Conservation (phyloP, 2,329 filamentous ascomycete species). For the Graphiopsis chlorocephala region DNA sequence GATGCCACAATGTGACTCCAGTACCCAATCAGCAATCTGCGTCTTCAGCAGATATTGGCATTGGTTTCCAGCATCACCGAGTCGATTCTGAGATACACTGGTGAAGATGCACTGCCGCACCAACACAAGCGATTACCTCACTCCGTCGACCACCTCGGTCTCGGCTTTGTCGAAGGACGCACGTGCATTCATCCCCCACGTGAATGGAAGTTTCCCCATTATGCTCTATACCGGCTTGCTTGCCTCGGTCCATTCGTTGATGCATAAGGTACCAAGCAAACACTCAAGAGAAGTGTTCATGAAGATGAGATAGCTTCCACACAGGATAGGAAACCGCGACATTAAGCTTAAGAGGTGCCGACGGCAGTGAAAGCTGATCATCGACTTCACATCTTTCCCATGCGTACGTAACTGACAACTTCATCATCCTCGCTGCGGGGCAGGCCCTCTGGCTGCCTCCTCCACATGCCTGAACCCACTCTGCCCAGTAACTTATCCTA, state of each 20-base stretch:
- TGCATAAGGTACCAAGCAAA: not conserved
- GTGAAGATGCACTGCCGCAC: not conserved
- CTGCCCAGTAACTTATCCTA: not conserved
- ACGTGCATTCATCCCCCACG: conserved; percentile 1
- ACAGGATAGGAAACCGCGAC: not conserved
- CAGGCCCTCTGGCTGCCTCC: not conserved
- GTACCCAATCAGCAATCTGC: not conserved
- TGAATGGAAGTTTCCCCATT: not conserved
- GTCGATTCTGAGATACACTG: not conserved
- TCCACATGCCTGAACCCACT: conserved; percentile 13
- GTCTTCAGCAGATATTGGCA: not conserved
- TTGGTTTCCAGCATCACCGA: not conserved
- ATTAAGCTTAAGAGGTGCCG: not conserved
- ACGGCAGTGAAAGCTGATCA: not conserved
- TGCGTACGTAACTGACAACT: not conserved
- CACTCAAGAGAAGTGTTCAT: not conserved
- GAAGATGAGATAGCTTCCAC: not conserved
- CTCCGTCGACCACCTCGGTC: not conserved
- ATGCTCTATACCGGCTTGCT: not conserved
- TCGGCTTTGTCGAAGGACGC: not conserved
- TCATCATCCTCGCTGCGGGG: conserved; percentile 6
- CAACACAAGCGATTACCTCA: not conserved
- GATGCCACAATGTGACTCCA: not conserved
- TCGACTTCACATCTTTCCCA: not conserved
- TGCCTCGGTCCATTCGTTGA: not conserved